A percentile compares a stretch with the other conserved stretches of the same genome.
These are phyloP conservation scores for Globisporangium barbulae DNA, from an alignment of 352 stramenopile genomes.

Conservation along the genomic window DNA sequence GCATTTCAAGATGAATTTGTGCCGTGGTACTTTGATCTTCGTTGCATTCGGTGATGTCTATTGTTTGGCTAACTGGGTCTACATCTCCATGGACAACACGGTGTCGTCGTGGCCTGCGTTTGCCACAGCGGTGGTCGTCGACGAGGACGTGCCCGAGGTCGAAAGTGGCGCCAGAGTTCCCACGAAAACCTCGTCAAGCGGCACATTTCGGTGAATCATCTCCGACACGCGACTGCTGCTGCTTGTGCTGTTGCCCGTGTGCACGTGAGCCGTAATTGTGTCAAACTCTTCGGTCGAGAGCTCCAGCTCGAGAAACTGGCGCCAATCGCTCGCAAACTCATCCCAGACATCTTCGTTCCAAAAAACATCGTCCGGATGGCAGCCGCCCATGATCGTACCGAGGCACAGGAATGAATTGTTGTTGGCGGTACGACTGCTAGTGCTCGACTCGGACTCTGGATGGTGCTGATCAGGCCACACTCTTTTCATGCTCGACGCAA, in stretches of 20 bases:
- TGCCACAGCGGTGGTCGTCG: not conserved
- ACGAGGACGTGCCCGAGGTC: not conserved
- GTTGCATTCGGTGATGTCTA: not conserved
- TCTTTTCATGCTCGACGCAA: slow-evolving; percentile 48
- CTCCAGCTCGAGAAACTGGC: slow-evolving; percentile 44
- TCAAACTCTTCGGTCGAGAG: slow-evolving; percentile 59
- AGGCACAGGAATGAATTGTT: not conserved
- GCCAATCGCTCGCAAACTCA: slow-evolving; percentile 59
- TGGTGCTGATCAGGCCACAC: slow-evolving; percentile 3
- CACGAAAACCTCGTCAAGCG: slow-evolving; percentile 34
- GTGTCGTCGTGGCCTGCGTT: not conserved
- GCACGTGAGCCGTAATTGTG: slow-evolving; percentile 18
- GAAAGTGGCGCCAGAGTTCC: slow-evolving; percentile 24
- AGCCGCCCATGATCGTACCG: slow-evolving; percentile 20
- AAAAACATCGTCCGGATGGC: slow-evolving; percentile 38
- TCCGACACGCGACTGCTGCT: slow-evolving; percentile 12
- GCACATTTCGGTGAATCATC: slow-evolving; percentile 28
- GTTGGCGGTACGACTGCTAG: not conserved
- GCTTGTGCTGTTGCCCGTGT: slow-evolving; percentile 20
- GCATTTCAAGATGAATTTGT: not conserved
- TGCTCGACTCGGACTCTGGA: not conserved
- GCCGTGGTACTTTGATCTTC: not conserved
- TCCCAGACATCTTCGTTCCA: slow-evolving; percentile 54
- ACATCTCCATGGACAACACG: slow-evolving; percentile 13
- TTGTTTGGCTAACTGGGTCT: not conserved